These are phyloP conservation scores for Solanum dulcamara DNA, from an alignment of 257 asterid species.

Conservation along the genomic window DNA sequence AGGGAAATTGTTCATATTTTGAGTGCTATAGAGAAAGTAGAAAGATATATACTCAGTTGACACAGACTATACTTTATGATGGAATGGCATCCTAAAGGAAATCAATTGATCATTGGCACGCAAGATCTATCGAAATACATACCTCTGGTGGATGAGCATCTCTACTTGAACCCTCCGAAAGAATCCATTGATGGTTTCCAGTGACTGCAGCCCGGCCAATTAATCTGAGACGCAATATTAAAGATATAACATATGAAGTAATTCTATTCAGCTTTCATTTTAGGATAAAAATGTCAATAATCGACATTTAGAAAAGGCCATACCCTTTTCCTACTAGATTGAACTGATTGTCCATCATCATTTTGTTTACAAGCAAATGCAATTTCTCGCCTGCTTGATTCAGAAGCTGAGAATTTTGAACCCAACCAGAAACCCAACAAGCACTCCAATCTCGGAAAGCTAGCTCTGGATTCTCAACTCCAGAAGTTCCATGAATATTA, in stretches of 20 bases:
- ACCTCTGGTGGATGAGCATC: conserved; percentile 75
- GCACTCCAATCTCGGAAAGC: conserved; percentile 22
- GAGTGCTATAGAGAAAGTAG: background rate
- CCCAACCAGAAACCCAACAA: conserved; percentile 30
- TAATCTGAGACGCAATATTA: conserved; percentile 38
- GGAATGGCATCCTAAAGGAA: background rate
- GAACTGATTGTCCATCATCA: conserved; percentile 78
- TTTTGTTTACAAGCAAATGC: conserved; percentile 65
- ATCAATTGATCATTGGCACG: background rate
- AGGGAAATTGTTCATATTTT: background rate
- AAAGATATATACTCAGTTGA: background rate
- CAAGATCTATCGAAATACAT: background rate
- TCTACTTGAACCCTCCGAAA: conserved; percentile 29
- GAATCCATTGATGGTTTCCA: conserved; percentile 73
- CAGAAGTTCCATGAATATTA: conserved; percentile 14
- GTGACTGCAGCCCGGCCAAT: conserved; percentile 82
- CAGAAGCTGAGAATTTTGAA: conserved; percentile 15
- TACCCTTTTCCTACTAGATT: conserved; percentile 90
- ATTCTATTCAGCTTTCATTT: background rate
- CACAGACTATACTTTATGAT: background rate
- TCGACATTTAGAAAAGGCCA: background rate
- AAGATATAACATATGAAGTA: background rate
- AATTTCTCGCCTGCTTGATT: conserved; percentile 30
- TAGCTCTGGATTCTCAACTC: conserved; percentile 12
- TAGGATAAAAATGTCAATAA: background rate